Percentiles rank a stretch among this genome's conserved stretches.
Conservation (phyloP, 768 basidiomycete genomes). For the Tylopilus vinaceipallidus region DNA sequence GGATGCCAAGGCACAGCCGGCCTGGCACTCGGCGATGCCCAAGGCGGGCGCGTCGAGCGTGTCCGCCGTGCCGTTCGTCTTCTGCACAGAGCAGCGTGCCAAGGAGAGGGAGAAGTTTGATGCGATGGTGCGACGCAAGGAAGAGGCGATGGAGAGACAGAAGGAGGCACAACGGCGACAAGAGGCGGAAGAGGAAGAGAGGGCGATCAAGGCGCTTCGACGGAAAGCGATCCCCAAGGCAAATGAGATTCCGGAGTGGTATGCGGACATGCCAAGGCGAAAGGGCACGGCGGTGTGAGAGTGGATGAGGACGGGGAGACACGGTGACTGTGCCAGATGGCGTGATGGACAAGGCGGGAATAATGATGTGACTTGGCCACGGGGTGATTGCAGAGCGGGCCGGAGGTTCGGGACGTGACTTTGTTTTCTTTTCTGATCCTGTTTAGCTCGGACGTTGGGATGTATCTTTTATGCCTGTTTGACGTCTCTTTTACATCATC, state of each 20-base stretch:
- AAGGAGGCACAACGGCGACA: slow-evolving; percentile 47
- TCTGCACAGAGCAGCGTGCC: slow-evolving; percentile 56
- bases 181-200: slow-evolving; percentile 55
- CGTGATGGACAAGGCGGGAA: slow-evolving; percentile 15
- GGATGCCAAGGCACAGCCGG: slow-evolving; percentile 55
- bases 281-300: slow-evolving; percentile 25
- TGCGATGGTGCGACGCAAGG: slow-evolving; percentile 51
- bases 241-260: slow-evolving; percentile 76
- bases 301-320: slow-evolving; percentile 2
- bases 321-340: slow-evolving; percentile 8
- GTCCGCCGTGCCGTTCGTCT: slow-evolving; percentile 34
- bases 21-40: slow-evolving; percentile 43
- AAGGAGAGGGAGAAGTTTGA: slow-evolving; percentile 67
- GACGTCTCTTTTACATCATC: slow-evolving; percentile 19
- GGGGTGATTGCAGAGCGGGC: too few species aligned
- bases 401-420: background rate
- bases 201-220: slow-evolving; percentile 59
- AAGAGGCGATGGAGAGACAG: slow-evolving; percentile 47
- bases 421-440: slow-evolving; percentile 7
- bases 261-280: slow-evolving; percentile 65
- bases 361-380: slow-evolving; percentile 11
- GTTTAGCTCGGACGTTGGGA: background rate
- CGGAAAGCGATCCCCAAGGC: slow-evolving; percentile 65
- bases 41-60: slow-evolving; percentile 46
- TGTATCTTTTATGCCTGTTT: slow-evolving; percentile 16